Evolutionary conservation across 75 land plant species (phyloP), one percentile per base, ranked within the genome.

Genomic region (Sequoia sempervirens): DNA sequence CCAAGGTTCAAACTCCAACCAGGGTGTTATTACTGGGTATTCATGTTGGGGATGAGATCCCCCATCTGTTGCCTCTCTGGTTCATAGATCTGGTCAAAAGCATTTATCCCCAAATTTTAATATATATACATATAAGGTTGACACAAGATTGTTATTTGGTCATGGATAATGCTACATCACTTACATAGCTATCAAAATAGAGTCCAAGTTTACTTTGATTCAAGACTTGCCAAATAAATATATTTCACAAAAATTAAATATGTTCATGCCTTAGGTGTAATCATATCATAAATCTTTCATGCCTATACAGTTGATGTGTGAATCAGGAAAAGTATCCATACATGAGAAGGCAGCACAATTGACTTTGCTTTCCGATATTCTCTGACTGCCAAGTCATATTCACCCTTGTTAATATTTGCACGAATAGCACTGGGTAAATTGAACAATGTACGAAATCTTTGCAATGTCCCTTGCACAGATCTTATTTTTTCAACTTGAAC

Each of bases 381-480:
- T 80, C 99, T 87, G 52, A 97, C 98, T 46, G 98, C 99, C 81
- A 97, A 80, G 86, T 97, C 99, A 91, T 93, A 94, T 89, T 97
- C 99, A 37, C 99, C 98, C 87, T 97, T 97, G 81, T 91, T 92
- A 56, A 97, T 97, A 85, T 90, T 91, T 32, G 90, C 91, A 58
- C 96, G 91, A 84, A 97, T 97, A 45, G 94, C 83, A 82, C 99
- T 97, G 23, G 99, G 99, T 87, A 97, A 90, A 85, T 97, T 97
- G 83, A 97, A 97, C 23, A 97, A 86, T 36, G 98, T 97, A 66
- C 99, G 85, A 83, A 97, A 97, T 78, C 99, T 93, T 84, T 97
- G 99, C 80, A 97, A 96, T 98, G 95, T 97, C 81, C 99, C 99
- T 89, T 97, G 99, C 46, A 97, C 99, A 30, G 99, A 96, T 66